Evolutionary conservation across 2,329 filamentous ascomycete species (phyloP), one percentile per base, ranked within the genome.

Genomic region (Dendrostoma leiphaemia): DNA sequence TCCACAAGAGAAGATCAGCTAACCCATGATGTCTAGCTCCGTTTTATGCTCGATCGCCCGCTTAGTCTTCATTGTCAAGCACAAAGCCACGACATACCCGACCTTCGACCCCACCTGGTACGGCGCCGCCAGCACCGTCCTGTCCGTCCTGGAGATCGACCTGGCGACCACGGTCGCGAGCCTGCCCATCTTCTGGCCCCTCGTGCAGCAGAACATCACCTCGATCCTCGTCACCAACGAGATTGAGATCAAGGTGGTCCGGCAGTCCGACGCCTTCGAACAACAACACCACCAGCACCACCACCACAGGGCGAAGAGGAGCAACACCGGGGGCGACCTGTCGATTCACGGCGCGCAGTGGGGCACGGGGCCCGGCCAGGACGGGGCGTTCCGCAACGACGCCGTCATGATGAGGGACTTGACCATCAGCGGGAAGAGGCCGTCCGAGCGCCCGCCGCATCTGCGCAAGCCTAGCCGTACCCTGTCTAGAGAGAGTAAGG

Each of bases 131-230:
- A 56, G 56, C 24, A 56, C 62, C 26, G 44, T 65, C 2, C 58
- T 67, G 7, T 57, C 59, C 10, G 49, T 62, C 15, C 62, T 66
- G 19, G 65, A 67, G 46, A 57, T 66, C 48, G 60, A 64, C 54
- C 50, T 64, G n/a, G 63, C 65, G 8, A 62, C 59, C 37, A 58
- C 62, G n/a, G 61, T 59, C 44, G 63, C 62, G 3, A 61, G 60
- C 23, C 58, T 65, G 3, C 64, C 64, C 29, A 57, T 66, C 28
- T 67, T 66, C 57, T 67, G 65, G 65, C 65, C 65, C 3, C 60
- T 63, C 10, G 29, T 65, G 38, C 53, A 57, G 26, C 53, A 53
- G 21, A 53, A 60, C 9, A 41, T 65, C n/a, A 60, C 57, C 35
- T 59, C 56, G n/a, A 65, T 67, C 15, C 58, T 63, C 40, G 60